These are phyloP conservation scores for Collybia sp. DNA, from an alignment of 768 basidiomycete species.

Conservation along the genomic window DNA sequence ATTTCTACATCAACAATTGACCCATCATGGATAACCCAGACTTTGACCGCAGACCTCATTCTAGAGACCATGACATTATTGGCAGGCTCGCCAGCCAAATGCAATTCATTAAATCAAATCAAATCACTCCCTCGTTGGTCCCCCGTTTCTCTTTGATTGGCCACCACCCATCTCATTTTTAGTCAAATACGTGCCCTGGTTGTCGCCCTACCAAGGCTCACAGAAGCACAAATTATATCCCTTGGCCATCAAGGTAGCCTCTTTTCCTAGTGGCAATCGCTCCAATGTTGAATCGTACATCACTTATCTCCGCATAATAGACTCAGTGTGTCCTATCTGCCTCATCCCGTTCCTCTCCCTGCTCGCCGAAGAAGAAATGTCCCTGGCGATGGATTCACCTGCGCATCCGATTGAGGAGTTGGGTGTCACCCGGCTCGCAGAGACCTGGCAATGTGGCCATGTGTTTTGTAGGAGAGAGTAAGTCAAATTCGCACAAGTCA, in stretches of 20 bases:
- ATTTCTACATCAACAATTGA: too few relatives aligned
- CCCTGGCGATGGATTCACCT: conserved; percentile 73
- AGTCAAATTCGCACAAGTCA: conserved; percentile 3
- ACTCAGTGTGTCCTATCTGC: conserved; percentile 74
- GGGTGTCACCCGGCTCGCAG: conserved; percentile 61
- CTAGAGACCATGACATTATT: too few relatives aligned
- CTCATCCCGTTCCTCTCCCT: conserved; percentile 63
- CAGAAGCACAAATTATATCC: conserved; percentile 42
- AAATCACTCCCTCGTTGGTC: conserved; percentile 10
- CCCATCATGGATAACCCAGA: too few relatives aligned
- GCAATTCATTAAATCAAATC: background rate
- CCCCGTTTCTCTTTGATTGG: conserved; percentile 2
- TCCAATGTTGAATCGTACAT: background rate
- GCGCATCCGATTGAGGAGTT: conserved; percentile 65
- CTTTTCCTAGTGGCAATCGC: background rate
- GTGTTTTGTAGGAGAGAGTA: conserved; percentile 83
- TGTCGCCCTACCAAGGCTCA: conserved; percentile 40
- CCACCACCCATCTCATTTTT: background rate
- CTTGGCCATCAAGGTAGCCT: conserved; percentile 42
- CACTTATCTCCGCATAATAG: conserved; percentile 25
- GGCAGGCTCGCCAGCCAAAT: too few relatives aligned
- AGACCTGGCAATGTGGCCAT: conserved; percentile 56
- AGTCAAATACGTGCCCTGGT: conserved; percentile 40
- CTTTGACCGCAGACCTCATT: too few relatives aligned
- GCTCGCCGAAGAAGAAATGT: conserved; percentile 71